Evolutionary conservation across 768 basidiomycete genomes (phyloP).

Genomic region (Lentinus brumalis): DNA sequence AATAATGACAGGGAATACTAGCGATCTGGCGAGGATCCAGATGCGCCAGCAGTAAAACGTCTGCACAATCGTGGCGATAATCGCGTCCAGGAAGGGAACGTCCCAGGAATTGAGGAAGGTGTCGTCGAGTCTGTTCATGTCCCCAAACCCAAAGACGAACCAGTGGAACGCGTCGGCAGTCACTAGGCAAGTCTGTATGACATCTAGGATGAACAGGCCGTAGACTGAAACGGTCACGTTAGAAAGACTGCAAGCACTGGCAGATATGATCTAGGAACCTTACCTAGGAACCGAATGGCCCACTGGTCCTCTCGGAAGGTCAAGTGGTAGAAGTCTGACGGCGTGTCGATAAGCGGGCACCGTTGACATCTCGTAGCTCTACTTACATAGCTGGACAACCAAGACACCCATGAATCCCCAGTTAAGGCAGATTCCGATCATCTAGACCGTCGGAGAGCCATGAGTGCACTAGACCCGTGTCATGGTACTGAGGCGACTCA

Average conservation of each 20-base stretch:
- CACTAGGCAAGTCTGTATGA: constrained; percentile 1
- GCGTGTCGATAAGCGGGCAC: background rate
- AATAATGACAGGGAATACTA: background rate
- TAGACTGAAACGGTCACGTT: background rate
- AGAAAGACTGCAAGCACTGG: background rate
- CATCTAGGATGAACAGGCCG: constrained; percentile 4
- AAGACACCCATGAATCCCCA: background rate
- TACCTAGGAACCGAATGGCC: background rate
- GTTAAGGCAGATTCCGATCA: background rate
- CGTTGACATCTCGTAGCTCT: background rate
- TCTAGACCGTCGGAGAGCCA: background rate
- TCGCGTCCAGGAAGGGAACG: constrained; percentile 5
- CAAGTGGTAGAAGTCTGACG: background rate
- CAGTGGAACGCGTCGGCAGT: constrained; percentile 4
- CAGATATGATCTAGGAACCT: background rate
- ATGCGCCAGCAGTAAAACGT: constrained; percentile 13
- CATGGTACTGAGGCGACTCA: background rate
- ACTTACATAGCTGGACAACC: background rate
- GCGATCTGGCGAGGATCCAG: background rate
- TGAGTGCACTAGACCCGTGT: background rate
- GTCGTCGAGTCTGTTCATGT: background rate
- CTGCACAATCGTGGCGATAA: constrained; percentile 11
- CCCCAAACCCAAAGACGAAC: constrained; percentile 8
- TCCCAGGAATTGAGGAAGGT: constrained; percentile 8
- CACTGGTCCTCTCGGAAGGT: background rate